phyloP scores from a whole-genome alignment of 2,329 filamentous ascomycete species.

The Sporothrix protearum region DNA sequence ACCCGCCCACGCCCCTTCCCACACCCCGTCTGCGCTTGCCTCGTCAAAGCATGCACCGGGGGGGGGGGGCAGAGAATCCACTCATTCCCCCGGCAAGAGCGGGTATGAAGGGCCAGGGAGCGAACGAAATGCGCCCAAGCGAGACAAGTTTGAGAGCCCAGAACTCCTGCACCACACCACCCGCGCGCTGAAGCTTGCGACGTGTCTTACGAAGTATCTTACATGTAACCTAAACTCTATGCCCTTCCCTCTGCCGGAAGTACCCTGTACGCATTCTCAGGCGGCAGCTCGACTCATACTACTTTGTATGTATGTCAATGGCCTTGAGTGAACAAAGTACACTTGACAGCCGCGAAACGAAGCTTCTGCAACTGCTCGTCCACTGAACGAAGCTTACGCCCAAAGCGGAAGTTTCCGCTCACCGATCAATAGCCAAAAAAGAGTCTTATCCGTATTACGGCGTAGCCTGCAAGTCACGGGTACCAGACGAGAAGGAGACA shows the following conservation, averaged over 20 bases:
- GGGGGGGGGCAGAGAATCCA: conserved; percentile 18
- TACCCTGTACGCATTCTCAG: background rate
- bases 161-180: background rate
- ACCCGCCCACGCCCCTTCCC: conserved; percentile 1
- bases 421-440: conserved; percentile 10
- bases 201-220: conserved; percentile 15
- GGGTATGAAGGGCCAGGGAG: conserved; percentile 13
- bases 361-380: background rate
- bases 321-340: background rate
- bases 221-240: background rate
- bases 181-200: conserved; percentile 1
- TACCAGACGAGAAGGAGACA: background rate
- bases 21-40: conserved; percentile 25
- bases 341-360: background rate
- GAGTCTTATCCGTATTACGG: conserved; percentile 3
- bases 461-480: background rate
- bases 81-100: conserved; percentile 24
- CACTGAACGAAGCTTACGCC: background rate
- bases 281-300: background rate
- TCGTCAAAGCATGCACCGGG: conserved; percentile 26
- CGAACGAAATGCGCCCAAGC: conserved; percentile 15
- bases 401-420: conserved; percentile 15
- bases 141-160: background rate
- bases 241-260: background rate
- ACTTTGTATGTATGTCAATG: too few relatives aligned